These are phyloP conservation scores for Cyathus striatus DNA, from an alignment of 768 basidiomycete species.

Conservation along the genomic window DNA sequence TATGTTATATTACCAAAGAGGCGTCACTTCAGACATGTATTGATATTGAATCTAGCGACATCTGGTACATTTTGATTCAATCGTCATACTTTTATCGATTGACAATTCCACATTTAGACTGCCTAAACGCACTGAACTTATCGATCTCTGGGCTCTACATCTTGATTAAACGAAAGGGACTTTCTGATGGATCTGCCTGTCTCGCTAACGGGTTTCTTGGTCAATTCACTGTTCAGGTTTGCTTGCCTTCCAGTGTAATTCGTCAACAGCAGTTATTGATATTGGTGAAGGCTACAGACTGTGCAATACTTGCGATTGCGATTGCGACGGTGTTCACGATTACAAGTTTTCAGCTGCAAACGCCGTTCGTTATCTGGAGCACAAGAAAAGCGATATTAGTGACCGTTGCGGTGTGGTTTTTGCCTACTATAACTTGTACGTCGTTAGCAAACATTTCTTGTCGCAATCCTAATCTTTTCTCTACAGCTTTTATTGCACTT, in stretches of 20 bases:
- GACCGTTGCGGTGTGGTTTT: neutral
- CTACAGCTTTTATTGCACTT: constrained; percentile 7
- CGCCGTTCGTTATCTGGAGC: neutral
- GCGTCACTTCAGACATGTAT: constrained; percentile 9
- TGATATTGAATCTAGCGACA: constrained; percentile 9
- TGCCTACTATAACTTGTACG: neutral
- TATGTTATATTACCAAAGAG: constrained; percentile 7
- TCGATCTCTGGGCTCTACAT: constrained; percentile 9
- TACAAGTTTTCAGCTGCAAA: neutral
- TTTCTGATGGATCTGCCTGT: neutral
- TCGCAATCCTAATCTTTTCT: neutral
- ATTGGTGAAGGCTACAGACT: constrained; percentile 10
- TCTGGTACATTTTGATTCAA: constrained; percentile 9
- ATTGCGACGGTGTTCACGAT: constrained; percentile 10
- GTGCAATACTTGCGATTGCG: constrained; percentile 9
- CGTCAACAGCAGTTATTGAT: neutral
- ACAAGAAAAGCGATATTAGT: neutral
- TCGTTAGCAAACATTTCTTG: neutral
- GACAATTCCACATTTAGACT: constrained; percentile 2
- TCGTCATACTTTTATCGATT: neutral
- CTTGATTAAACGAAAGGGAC: neutral
- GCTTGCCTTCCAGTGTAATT: neutral
- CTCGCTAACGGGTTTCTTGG: neutral
- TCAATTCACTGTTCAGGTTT: neutral
- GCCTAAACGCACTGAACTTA: constrained; percentile 6